Evolutionary conservation across 1,284 basidiomycete species (phyloP).

Genomic region (Anthracocystis walkeri): DNA sequence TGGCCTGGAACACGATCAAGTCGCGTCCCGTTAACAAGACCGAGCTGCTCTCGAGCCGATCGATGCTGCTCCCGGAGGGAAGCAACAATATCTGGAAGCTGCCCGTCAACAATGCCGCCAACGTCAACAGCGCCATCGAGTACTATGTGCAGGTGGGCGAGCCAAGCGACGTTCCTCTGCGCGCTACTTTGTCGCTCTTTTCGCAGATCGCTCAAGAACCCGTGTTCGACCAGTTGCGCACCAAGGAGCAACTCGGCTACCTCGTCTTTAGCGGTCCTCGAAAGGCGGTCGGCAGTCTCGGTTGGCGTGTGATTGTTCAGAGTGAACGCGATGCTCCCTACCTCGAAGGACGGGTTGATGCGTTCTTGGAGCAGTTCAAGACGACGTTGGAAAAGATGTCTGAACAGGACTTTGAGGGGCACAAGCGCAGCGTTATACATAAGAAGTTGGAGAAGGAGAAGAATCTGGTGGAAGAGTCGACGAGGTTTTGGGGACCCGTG

Average conservation of each 20-base stretch:
- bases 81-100: constrained; percentile 79
- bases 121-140: constrained; percentile 80
- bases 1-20: constrained; percentile 78
- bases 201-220: constrained; percentile 76
- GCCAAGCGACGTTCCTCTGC: constrained; percentile 54
- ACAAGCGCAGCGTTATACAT: constrained; percentile 62
- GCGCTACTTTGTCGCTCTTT: constrained; percentile 62
- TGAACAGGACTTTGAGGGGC: constrained; percentile 59
- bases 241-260: constrained; percentile 96
- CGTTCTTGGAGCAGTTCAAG: constrained; percentile 82
- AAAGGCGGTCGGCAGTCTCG: constrained; percentile 74
- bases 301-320: constrained; percentile 89
- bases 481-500: constrained; percentile 75
- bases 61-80: constrained; percentile 72
- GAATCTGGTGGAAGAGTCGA: constrained; percentile 67
- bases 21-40: constrained; percentile 71
- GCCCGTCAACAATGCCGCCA: constrained; percentile 83
- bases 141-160: constrained; percentile 67
- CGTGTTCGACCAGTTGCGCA: constrained; percentile 92
- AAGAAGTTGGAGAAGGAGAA: constrained; percentile 66
- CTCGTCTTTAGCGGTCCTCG: constrained; percentile 64
- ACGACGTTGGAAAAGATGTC: constrained; percentile 64
- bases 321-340: constrained; percentile 86
- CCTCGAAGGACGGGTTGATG: constrained; percentile 88
- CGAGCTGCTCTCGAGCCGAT: constrained; percentile 50